These are phyloP conservation scores for Detonula confervacea DNA, from an alignment of 352 stramenopile genomes.

Conservation along the genomic window DNA sequence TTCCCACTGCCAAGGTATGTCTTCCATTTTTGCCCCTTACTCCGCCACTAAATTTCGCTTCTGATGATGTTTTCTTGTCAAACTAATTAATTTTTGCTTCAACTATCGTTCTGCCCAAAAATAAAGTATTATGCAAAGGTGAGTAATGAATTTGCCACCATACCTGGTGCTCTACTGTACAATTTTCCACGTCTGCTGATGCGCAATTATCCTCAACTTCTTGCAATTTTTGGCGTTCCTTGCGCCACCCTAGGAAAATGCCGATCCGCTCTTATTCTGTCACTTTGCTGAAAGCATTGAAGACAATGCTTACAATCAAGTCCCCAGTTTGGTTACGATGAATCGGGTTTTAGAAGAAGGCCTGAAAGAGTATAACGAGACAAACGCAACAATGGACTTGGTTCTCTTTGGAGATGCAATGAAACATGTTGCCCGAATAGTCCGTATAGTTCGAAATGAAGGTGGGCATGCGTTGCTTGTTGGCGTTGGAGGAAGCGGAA, in stretches of 20 bases:
- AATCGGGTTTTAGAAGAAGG: conserved; percentile 88
- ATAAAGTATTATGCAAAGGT: conserved; percentile 86
- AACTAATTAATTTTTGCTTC: too few relatives aligned
- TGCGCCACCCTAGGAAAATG: conserved; percentile 64
- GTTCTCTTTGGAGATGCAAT: conserved; percentile 97
- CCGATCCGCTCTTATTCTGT: conserved; percentile 93
- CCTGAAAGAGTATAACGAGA: conserved; percentile 95
- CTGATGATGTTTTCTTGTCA: too few relatives aligned
- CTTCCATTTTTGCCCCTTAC: too few relatives aligned
- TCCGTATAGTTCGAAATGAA: conserved; percentile 94
- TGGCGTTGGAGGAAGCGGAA: conserved; percentile 94
- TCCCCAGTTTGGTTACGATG: conserved; percentile 86
- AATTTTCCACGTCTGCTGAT: too few relatives aligned
- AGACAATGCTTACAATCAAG: conserved; percentile 60
- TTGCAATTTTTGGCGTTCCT: too few relatives aligned
- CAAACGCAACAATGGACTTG: conserved; percentile 94
- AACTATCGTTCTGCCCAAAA: too few relatives aligned
- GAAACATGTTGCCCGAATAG: conserved; percentile 94
- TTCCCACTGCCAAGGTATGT: conserved; percentile 85
- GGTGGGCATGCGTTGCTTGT: conserved; percentile 96
- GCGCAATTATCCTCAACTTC: too few relatives aligned
- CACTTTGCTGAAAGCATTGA: conserved; percentile 88
- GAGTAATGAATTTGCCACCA: too few relatives aligned
- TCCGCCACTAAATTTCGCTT: too few relatives aligned
- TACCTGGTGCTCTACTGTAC: too few relatives aligned